These are phyloP conservation scores for Castanospermum australe DNA, from an alignment of 306 rosid genomes.

Conservation along the genomic window DNA sequence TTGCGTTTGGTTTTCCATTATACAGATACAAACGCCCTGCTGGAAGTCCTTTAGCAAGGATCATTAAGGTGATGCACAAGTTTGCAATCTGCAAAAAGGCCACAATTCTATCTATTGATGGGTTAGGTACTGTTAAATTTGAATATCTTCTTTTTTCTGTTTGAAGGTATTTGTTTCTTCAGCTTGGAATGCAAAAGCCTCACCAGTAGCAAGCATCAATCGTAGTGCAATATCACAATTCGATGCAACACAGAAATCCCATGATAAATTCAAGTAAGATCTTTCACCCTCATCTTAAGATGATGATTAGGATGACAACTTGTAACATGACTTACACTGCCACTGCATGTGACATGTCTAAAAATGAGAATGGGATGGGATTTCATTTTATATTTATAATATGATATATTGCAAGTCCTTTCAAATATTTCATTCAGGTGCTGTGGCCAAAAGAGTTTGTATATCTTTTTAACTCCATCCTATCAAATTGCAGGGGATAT, in stretches of 20 bases:
- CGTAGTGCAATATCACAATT: background rate
- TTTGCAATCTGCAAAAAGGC: background rate
- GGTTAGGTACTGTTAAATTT: background rate
- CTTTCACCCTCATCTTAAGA: background rate
- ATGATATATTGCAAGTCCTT: background rate
- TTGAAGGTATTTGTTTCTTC: slow-evolving; percentile 32
- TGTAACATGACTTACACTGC: too few relatives aligned
- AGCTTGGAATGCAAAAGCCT: background rate
- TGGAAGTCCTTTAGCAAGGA: slow-evolving; percentile 36
- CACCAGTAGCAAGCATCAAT: background rate
- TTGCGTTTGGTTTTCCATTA: slow-evolving; percentile 19
- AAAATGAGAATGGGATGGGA: background rate
- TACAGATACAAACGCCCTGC: slow-evolving; percentile 35
- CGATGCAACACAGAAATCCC: background rate
- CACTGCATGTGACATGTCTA: too few relatives aligned
- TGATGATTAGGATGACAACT: too few relatives aligned
- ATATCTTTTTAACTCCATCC: background rate
- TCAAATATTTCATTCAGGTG: background rate
- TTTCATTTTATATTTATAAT: background rate
- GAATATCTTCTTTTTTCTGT: background rate
- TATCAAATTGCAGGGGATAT: background rate
- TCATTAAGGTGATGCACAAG: slow-evolving; percentile 20
- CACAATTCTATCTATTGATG: background rate
- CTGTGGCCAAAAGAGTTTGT: background rate
- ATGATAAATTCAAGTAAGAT: slow-evolving; percentile 20